These are phyloP conservation scores for Thelonectria rubi DNA, from an alignment of 2,329 filamentous ascomycete species.

Conservation along the genomic window DNA sequence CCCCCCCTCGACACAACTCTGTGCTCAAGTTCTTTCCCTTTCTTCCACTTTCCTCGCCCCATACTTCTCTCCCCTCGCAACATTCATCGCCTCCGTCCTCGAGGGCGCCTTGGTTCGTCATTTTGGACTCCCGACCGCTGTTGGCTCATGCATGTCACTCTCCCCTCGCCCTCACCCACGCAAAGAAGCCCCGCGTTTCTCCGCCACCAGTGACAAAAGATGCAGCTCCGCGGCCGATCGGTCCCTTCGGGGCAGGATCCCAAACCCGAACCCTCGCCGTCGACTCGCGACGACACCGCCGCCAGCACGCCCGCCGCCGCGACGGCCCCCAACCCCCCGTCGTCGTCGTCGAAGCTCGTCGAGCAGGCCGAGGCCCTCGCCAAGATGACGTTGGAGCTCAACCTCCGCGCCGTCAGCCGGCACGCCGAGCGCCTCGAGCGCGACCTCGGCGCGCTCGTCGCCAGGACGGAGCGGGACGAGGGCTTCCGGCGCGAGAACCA, in stretches of 20 bases:
- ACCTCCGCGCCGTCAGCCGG: constrained; percentile 42
- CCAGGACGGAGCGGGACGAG: constrained; percentile 40
- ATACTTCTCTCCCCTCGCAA: neutral
- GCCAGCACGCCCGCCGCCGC: neutral
- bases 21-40: neutral
- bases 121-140: neutral
- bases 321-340: too few relatives aligned
- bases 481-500: constrained; percentile 45
- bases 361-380: constrained; percentile 47
- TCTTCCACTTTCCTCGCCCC: too few relatives aligned
- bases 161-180: neutral
- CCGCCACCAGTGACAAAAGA: constrained; percentile 13
- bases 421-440: constrained; percentile 45
- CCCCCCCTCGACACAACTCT: neutral
- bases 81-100: neutral
- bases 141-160: neutral
- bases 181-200: neutral
- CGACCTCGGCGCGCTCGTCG: constrained; percentile 42
- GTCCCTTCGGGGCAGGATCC: constrained; percentile 18
- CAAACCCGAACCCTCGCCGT: constrained; percentile 6
- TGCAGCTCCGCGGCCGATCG: constrained; percentile 27
- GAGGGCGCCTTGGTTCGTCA: neutral
- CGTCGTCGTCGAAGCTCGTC: constrained; percentile 34
- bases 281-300: constrained; percentile 15
- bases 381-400: constrained; percentile 50